Evolutionary conservation across 148 eudicot species (phyloP).

Genomic region (Suaeda aralocaspica): DNA sequence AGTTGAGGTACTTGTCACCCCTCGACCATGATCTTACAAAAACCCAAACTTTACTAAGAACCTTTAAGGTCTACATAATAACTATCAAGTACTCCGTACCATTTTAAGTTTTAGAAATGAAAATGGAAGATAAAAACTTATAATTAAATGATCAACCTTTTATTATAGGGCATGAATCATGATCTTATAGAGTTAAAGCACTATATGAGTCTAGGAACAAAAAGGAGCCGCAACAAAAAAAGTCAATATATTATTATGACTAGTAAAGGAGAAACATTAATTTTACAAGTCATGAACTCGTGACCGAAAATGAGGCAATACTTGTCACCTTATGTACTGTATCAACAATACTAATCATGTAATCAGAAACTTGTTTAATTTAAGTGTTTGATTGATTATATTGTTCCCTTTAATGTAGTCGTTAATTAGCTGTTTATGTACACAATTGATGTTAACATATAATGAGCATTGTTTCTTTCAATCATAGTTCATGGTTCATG

Average conservation of each 20-base stretch:
- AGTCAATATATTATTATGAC: slow-evolving; percentile 13
- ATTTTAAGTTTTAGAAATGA: no score
- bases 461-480: background rate
- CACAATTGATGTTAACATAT: background rate
- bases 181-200: no score
- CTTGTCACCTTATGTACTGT: slow-evolving; percentile 3
- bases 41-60: no score
- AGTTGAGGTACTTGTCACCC: no score
- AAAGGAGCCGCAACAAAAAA: background rate
- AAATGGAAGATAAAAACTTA: no score
- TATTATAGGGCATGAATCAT: no score
- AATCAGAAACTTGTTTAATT: background rate
- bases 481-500: no score
- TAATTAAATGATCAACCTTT: no score
- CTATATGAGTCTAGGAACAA: no score
- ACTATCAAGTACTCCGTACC: no score
- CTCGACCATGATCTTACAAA: no score
- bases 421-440: background rate
- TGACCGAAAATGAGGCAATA: slow-evolving; percentile 7
- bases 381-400: background rate
- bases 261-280: slow-evolving; percentile 12
- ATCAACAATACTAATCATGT: background rate
- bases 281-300: background rate
- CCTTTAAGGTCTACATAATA: no score
- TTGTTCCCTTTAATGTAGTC: background rate